Percentiles rank a stretch among this genome's conserved stretches.
These are phyloP conservation scores for Pichia sporocuriosa DNA, from an alignment of 805 yeast species.

Conservation along the genomic window DNA sequence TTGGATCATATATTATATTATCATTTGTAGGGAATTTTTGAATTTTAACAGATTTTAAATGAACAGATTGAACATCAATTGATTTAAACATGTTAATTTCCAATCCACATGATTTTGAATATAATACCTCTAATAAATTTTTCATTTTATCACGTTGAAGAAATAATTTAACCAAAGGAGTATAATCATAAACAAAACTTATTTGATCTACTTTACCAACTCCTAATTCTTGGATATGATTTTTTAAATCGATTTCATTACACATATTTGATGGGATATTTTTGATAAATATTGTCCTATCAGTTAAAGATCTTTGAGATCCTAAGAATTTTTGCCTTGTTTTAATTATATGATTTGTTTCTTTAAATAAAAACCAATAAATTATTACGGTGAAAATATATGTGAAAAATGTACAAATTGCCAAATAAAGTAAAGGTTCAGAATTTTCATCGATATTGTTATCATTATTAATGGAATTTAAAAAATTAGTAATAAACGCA, in stretches of 20 bases:
- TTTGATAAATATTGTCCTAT: conserved; percentile 48
- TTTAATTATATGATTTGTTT: conserved; percentile 42
- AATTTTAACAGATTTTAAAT: conserved; percentile 27
- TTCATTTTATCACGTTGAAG: conserved; percentile 29
- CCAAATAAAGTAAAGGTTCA: conserved; percentile 32
- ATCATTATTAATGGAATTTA: not conserved
- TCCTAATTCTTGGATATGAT: conserved; percentile 47
- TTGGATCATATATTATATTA: conserved; percentile 13
- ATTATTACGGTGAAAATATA: conserved; percentile 46
- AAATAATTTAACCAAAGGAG: conserved; percentile 35
- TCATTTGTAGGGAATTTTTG: conserved; percentile 12
- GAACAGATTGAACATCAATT: conserved; percentile 19
- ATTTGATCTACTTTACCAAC: conserved; percentile 50
- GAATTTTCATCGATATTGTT: conserved; percentile 14
- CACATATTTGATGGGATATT: conserved; percentile 46
- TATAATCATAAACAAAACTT: conserved; percentile 37
- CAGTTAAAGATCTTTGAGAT: conserved; percentile 52
- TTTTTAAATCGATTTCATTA: conserved; percentile 37
- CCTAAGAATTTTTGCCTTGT: conserved; percentile 54
- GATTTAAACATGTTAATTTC: conserved; percentile 29
- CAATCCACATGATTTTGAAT: conserved; percentile 37
- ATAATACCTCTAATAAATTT: conserved; percentile 34
- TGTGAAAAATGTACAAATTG: conserved; percentile 51
- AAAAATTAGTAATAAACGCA: not conserved
- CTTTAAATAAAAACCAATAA: conserved; percentile 37